These are phyloP conservation scores for Rhizophagus sp. DNA, from an alignment of 192 early-diverging fungal species.

Conservation along the genomic window DNA sequence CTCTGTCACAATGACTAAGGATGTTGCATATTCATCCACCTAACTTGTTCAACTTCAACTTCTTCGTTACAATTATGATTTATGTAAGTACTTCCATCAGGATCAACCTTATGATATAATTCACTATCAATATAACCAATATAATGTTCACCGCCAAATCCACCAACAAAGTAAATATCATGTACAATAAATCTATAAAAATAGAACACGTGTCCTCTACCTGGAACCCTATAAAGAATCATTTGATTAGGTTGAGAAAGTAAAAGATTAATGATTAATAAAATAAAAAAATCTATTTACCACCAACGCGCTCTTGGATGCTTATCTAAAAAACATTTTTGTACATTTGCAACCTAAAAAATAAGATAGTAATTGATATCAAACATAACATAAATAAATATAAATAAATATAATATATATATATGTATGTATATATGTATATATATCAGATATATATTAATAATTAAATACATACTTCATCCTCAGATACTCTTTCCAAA, in stretches of 20 bases:
- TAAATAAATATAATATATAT: too few species aligned
- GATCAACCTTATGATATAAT: neutral
- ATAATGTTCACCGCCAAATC: constrained; percentile 52
- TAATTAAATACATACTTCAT: constrained; percentile 13
- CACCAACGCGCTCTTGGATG: constrained; percentile 47
- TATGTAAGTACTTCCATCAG: neutral
- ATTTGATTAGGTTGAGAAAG: neutral
- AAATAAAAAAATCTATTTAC: constrained; percentile 17
- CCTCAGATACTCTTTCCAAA: constrained; percentile 28
- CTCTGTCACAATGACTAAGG: neutral
- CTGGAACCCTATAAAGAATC: constrained; percentile 33
- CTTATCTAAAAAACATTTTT: constrained; percentile 41
- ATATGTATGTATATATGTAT: too few species aligned
- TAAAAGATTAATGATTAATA: neutral
- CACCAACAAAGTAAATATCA: constrained; percentile 54
- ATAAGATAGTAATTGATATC: too few species aligned
- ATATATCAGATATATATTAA: neutral
- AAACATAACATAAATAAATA: too few species aligned
- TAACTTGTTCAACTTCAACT: neutral
- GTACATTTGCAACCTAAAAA: constrained; percentile 21
- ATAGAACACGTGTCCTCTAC: constrained; percentile 42
- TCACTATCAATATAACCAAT: constrained; percentile 53
- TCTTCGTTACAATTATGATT: neutral
- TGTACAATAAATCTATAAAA: constrained; percentile 48
- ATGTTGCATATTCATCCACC: neutral